Conservation (phyloP, 2,329 filamentous ascomycete genomes). For the Tolypocladium ovalisporum region DNA sequence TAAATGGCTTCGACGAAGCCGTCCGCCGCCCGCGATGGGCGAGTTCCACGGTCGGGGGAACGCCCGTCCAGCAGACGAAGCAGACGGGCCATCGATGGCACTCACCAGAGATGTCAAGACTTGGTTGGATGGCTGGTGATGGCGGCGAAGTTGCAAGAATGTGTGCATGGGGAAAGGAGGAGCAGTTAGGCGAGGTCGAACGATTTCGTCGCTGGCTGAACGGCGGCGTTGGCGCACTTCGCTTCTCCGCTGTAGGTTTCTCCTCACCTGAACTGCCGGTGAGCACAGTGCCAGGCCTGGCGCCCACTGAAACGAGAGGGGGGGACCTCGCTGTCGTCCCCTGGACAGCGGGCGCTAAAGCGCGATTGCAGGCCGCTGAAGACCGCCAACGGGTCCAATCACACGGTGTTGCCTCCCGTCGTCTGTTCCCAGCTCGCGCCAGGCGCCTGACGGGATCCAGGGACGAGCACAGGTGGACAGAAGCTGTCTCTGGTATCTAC, state of each 20-base stretch:
- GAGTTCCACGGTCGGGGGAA: not conserved
- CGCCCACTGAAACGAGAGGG: not conserved
- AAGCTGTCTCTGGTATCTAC: not conserved
- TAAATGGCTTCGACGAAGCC: constrained; percentile 1
- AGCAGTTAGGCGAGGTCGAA: constrained; percentile 25
- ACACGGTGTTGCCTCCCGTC: not conserved
- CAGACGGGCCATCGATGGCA: constrained; percentile 13
- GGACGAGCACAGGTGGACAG: not conserved
- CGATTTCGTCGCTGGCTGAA: constrained; percentile 26
- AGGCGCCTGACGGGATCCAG: not conserved
- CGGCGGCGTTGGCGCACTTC: not conserved
- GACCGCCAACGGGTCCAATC: not conserved
- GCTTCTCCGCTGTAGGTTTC: not conserved
- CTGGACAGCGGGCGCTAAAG: not conserved
- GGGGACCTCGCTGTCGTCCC: not conserved
- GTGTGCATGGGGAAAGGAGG: constrained; percentile 35
- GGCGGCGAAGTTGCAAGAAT: constrained; percentile 23
- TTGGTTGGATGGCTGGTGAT: constrained; percentile 21
- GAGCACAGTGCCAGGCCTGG: not conserved
- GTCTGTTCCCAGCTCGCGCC: not conserved
- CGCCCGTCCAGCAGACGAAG: not conserved
- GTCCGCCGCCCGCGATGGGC: constrained; percentile 1
- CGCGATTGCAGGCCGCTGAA: not conserved
- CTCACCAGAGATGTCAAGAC: constrained; percentile 25
- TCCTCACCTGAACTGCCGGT: not conserved